Evolutionary conservation across 306 rosid species (phyloP).

Genomic region (Prunus persica): DNA sequence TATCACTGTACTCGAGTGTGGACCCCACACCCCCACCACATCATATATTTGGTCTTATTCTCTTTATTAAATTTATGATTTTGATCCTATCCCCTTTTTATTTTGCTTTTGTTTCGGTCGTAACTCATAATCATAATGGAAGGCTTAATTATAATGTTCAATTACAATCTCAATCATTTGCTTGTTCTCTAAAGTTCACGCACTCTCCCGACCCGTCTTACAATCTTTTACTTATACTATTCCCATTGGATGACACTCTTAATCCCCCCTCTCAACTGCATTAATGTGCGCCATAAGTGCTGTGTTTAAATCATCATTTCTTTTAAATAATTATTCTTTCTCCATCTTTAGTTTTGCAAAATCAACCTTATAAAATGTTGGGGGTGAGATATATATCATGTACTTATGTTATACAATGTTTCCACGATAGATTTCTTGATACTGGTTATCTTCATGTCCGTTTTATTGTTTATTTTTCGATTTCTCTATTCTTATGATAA

Average conservation of each 20-base stretch:
- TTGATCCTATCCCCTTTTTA: not conserved
- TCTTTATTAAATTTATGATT: not conserved
- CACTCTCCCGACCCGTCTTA: conserved; percentile 3
- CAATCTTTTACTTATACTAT: not conserved
- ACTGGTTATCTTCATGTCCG: rapidly evolving
- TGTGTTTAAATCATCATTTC: no score
- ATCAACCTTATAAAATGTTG: no score
- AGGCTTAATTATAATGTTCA: conserved; percentile 3
- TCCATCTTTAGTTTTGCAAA: no score
- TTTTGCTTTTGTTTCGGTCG: not conserved
- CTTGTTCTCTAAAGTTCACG: conserved; percentile 16
- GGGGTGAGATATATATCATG: no score
- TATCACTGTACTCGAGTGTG: conserved; percentile 14
- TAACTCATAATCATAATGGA: not conserved
- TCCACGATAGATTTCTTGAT: rapidly evolving
- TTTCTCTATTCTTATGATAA: rapidly evolving
- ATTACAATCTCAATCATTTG: conserved; percentile 39
- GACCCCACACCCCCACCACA: not conserved
- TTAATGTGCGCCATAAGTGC: not conserved
- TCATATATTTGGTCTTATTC: not conserved
- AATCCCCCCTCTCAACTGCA: not conserved
- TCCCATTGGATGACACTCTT: not conserved
- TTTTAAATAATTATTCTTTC: no score
- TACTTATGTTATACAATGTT: no score
- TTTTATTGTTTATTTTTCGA: rapidly evolving